Evolutionary conservation across 768 basidiomycete genomes (phyloP), one percentile per base, ranked within the genome.

Genomic region (Leccinum pellstonianum): DNA sequence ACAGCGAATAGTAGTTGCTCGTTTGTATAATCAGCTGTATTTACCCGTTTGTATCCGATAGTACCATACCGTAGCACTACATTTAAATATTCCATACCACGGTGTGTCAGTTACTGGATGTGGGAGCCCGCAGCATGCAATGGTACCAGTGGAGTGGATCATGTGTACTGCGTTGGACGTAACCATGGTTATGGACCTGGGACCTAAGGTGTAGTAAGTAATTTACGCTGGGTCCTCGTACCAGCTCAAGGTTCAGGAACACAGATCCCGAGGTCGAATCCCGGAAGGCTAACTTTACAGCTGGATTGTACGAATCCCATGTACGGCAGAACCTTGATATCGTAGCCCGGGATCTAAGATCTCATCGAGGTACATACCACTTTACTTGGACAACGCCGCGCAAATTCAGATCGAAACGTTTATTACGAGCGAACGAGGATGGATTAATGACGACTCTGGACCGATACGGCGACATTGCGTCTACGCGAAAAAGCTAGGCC

Each of bases 11-110:
- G 15, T 63, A 53, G 59, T 56, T 48, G 43, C 2, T 19, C 43
- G 43, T 46, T 46, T 46, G 43, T 46, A 46, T 46, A 46, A 46
- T 46, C 11, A 46, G 19, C 12, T 68, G 66, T 66, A 66, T 56
- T 5, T 27, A 55, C 60, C 54, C 41, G 43, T 43, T 56, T 41
- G 58, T 69, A 68, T 55, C 37, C 6, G 43, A 59, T 68, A 64
- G 46, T 49, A 58, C 5, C 33, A 14, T 35, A 33, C 25, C 62
- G 47, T 60, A 49, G 29, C 43, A 25, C 23, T 58, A 35, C 53
- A 12, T 46, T 46, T 46, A 9, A 25, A 43, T 25, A 15, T 23
- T 33, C n/a, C 12, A 9, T 58, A 23, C 10, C 31, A 12, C 46
- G 33, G 27, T 17, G 35, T 35, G 33, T 50, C 5, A 21, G n/a